A percentile compares a stretch with the other conserved stretches of the same genome.
phyloP scores from a whole-genome alignment of 148 eudicot genomes.

The Arctostaphylos glauca region DNA sequence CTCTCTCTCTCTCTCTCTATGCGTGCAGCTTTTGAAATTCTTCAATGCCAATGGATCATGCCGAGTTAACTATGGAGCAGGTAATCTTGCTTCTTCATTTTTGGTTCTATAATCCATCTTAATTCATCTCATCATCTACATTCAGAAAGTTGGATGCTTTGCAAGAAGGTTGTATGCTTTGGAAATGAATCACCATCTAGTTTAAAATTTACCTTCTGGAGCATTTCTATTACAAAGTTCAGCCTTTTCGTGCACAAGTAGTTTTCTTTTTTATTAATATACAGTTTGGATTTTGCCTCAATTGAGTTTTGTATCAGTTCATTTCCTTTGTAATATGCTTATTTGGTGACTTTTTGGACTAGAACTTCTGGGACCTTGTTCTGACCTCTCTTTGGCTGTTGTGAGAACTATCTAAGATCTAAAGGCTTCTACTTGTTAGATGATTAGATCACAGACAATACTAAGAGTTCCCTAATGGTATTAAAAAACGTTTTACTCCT shows the following conservation, averaged over 20 bases:
- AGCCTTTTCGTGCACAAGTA: background rate
- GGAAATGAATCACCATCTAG: background rate
- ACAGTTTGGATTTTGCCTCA: background rate
- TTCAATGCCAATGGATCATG: conserved; percentile 51
- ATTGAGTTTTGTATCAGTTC: conserved; percentile 2
- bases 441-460: background rate
- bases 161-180: background rate
- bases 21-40: background rate
- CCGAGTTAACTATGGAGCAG: conserved; percentile 53
- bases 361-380: background rate
- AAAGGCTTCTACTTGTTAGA: background rate
- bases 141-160: background rate
- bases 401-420: background rate
- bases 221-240: background rate
- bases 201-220: background rate
- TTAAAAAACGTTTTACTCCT: background rate
- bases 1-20: background rate
- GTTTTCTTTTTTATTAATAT: background rate
- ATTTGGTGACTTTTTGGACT: background rate
- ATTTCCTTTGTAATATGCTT: background rate
- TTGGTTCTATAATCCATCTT: background rate
- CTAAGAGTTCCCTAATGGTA: background rate
- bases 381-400: background rate
- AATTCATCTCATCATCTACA: background rate
- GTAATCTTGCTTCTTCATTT: conserved; percentile 16